phyloP scores from a whole-genome alignment of 2,329 filamentous ascomycete species.

The Claviceps sp. region DNA sequence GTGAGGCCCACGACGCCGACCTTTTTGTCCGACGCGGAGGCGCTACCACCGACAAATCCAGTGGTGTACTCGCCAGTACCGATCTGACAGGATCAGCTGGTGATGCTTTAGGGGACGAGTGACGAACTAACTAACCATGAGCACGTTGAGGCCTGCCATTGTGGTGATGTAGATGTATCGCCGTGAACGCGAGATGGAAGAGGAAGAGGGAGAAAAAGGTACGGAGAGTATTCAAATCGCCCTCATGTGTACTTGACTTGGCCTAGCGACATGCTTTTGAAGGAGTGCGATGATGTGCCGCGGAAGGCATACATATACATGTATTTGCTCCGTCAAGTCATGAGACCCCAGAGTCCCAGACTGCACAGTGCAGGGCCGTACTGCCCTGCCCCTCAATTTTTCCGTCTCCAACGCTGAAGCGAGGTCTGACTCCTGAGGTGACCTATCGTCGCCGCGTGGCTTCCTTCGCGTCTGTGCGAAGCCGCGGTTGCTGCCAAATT shows the following conservation, averaged over 20 bases:
- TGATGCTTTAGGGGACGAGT: background rate
- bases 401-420: too few relatives aligned
- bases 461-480: too few relatives aligned
- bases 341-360: background rate
- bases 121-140: constrained; percentile 47
- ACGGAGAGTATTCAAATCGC: background rate
- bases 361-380: background rate
- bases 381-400: background rate
- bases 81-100: constrained; percentile 33
- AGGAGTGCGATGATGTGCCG: background rate
- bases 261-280: background rate
- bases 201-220: background rate
- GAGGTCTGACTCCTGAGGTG: too few relatives aligned
- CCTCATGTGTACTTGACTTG: background rate
- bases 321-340: too few relatives aligned
- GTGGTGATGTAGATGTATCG: background rate
- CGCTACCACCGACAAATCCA: constrained; percentile 74
- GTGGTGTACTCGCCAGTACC: constrained; percentile 96
- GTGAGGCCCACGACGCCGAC: constrained; percentile 86
- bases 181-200: background rate
- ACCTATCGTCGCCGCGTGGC: too few relatives aligned
- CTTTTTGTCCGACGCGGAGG: constrained; percentile 87
- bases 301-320: too few relatives aligned
- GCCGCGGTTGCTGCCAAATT: too few relatives aligned
- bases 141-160: constrained; percentile 50